Conservation (phyloP, 768 basidiomycete species). For the Macrocybe gigantea region DNA sequence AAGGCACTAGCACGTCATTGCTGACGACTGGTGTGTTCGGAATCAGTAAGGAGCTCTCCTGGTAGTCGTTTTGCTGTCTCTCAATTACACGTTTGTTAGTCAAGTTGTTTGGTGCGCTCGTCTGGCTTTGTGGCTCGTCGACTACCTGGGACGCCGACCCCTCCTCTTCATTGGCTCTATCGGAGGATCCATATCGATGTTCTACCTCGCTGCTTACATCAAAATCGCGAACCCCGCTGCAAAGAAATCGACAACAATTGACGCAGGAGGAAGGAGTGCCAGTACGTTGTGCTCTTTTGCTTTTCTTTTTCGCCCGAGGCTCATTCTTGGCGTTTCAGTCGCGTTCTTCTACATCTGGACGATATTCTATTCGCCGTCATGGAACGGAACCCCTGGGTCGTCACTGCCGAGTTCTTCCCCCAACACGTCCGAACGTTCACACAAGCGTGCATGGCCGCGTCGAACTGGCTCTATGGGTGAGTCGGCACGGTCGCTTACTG, state of each 20-base stretch:
- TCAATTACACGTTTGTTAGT: slow-evolving; percentile 10
- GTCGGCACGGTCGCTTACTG: background rate
- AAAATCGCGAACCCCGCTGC: slow-evolving; percentile 26
- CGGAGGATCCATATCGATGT: slow-evolving; percentile 34
- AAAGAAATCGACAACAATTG: slow-evolving; percentile 11
- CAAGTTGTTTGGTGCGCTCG: slow-evolving; percentile 27
- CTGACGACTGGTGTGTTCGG: slow-evolving; percentile 48
- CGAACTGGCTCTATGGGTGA: slow-evolving; percentile 29
- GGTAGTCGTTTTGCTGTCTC: background rate
- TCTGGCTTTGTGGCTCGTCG: slow-evolving; percentile 39
- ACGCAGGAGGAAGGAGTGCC: slow-evolving; percentile 24
- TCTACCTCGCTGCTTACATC: slow-evolving; percentile 39
- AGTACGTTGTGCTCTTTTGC: slow-evolving; percentile 14
- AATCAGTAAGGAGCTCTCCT: slow-evolving; percentile 25
- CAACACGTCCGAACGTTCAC: slow-evolving; percentile 32
- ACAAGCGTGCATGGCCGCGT: slow-evolving; percentile 29
- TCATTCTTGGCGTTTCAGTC: slow-evolving; percentile 9
- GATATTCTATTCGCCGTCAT: slow-evolving; percentile 30
- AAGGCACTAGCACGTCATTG: slow-evolving; percentile 26
- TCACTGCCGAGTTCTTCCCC: slow-evolving; percentile 38
- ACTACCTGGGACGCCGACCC: slow-evolving; percentile 33
- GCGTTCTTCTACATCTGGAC: slow-evolving; percentile 34
- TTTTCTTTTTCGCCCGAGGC: background rate
- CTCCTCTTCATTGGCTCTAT: slow-evolving; percentile 35
- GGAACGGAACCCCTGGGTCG: slow-evolving; percentile 46